Base-by-base conservation (phyloP, 2,329 filamentous ascomycete species). In the Penicillium brasilianum region DNA sequence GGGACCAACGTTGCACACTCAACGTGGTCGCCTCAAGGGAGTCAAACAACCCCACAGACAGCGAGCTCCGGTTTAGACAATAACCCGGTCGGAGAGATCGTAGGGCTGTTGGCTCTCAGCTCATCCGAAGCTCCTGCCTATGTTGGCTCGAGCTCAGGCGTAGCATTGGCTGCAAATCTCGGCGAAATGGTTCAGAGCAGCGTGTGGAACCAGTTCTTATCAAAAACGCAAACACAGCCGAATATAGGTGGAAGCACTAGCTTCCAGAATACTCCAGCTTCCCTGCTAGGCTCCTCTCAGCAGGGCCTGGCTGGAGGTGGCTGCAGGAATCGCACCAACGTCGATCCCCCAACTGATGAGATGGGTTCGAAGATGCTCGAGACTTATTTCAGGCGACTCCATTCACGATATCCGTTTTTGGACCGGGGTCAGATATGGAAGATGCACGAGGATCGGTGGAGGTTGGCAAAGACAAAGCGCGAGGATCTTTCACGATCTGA, bases 101-200 rank as follows among this genome's bases (percentile, higher is more conserved):
- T 84, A n/a, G 81, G 81, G 1, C 79, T 83, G 28, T 73, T 84
- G 18, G 81, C 81, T 13, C 71, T 82, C 34, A 82, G 79, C 55
- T 71, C 72, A 1, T 71, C 71, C 6, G 81, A 82, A 60, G 80
- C 82, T 7, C 79, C 80, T 16, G 80, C 81, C 25, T 84, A 84
- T 64, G 78, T 83, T 25, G 81, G 81, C 25, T 78, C 80, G 9
- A 83, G 81, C 20, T 83, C 81, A 11, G 82, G 82, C 9, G 75
- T 84, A 34, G 79, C 81, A 14, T 66, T 84, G 48, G 82, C 82
- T 5, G 74, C 80, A 9, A 81, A 83, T 62, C 72, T 85, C 8
- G 81, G 82, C 22, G 81, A 83, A 54, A 84, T 85, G 80, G 82
- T 84, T 9, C 82, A 84, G 65, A 80, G 81, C 0, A 84, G 82